Conservation (phyloP, 345 rosid genomes). For the Eutrema japonicum region DNA sequence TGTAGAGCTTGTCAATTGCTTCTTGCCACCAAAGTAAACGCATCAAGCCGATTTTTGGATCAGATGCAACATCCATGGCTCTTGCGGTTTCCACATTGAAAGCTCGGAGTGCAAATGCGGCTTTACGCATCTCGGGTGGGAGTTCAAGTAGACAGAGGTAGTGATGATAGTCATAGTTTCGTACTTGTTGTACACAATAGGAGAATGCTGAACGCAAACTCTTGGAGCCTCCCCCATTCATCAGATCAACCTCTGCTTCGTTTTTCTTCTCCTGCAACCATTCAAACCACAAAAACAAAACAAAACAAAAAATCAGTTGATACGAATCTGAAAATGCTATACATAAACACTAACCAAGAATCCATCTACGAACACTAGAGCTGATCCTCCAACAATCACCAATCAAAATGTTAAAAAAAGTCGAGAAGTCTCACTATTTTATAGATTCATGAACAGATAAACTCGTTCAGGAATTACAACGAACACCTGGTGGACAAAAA, state of each 20-base stretch:
- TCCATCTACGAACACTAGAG: neutral
- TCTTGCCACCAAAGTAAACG: slow-evolving; percentile 97
- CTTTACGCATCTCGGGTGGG: slow-evolving; percentile 76
- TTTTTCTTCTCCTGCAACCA: slow-evolving; percentile 22
- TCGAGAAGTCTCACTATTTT: neutral
- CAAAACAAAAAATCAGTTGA: neutral
- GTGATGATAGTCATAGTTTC: slow-evolving; percentile 94
- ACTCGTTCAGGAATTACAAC: slow-evolving; percentile 36
- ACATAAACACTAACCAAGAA: neutral
- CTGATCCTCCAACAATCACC: neutral
- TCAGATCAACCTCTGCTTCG: slow-evolving; percentile 38
- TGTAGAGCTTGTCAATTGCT: slow-evolving; percentile 79
- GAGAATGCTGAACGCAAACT: slow-evolving; percentile 77
- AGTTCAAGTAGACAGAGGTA: slow-evolving; percentile 95
- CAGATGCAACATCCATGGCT: slow-evolving; percentile 96
- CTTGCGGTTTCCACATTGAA: slow-evolving; percentile 90
- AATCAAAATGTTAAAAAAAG: neutral
- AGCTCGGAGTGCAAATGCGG: slow-evolving; percentile 93
- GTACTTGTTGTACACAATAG: slow-evolving; percentile 83
- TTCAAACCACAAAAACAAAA: slow-evolving; percentile 2
- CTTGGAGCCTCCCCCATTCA: slow-evolving; percentile 65
- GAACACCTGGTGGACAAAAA: slow-evolving; percentile 39
- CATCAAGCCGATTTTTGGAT: slow-evolving; percentile 89
- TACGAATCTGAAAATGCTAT: slow-evolving; percentile 2
- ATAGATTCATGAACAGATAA: neutral